A percentile compares a stretch with the other conserved stretches of the same genome.
phyloP scores from a whole-genome alignment of 202 grass and related monocot species.

The Panicum virgatum region DNA sequence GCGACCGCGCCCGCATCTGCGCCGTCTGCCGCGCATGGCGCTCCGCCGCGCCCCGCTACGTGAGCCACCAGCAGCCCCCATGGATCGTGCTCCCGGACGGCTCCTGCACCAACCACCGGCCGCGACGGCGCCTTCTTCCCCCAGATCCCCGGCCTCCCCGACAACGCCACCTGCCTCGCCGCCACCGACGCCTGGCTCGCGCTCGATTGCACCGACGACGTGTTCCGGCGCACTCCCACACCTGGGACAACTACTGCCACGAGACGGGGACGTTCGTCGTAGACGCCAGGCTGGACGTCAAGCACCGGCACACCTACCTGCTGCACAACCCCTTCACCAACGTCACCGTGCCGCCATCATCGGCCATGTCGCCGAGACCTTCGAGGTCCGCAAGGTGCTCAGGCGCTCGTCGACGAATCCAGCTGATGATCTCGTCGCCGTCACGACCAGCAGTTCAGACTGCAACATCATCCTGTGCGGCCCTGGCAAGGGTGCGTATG shows the following conservation, averaged over 20 bases:
- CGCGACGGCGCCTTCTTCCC: background rate
- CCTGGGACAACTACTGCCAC: background rate
- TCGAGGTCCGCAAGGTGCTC: background rate
- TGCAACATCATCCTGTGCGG: background rate
- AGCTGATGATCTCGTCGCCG: background rate
- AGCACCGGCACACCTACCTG: background rate
- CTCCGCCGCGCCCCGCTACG: background rate
- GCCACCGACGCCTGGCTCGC: background rate
- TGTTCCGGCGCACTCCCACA: background rate
- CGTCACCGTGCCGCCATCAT: background rate
- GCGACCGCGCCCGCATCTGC: background rate
- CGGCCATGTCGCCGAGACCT: background rate
- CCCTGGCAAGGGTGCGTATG: rapidly evolving
- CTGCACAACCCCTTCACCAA: background rate
- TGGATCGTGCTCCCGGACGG: background rate
- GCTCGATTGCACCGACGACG: background rate
- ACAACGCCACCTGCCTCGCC: background rate
- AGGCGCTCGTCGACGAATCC: background rate
- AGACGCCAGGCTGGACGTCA: background rate
- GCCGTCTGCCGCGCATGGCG: slow-evolving; percentile 2
- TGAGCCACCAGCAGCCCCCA: background rate
- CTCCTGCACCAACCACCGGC: background rate
- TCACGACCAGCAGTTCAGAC: background rate
- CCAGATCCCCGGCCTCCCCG: background rate
- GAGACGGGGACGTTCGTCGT: background rate